Evolutionary conservation across 257 asterid species (phyloP), one percentile per base, ranked within the genome.

Genomic region (Eustoma russellianum): DNA sequence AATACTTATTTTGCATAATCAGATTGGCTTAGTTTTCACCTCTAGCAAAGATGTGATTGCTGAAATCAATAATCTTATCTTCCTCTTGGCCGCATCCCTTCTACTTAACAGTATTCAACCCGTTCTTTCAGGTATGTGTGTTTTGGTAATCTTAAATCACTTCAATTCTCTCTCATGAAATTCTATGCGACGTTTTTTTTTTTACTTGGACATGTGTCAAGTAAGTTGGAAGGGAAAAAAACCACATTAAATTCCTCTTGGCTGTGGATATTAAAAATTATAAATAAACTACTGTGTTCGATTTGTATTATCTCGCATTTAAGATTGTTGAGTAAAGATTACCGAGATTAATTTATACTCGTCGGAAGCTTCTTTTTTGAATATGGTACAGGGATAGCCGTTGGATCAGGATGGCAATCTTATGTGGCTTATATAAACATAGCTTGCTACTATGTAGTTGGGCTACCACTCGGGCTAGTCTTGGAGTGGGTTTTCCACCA

Each of bases 361-460:
- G 33, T 9, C 17, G 9, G 9, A 17, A 30, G 17, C 33, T 17
- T 49, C 9, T 49, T 52, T 2, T 2, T 24, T 24, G 30, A 4
- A 24, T 44, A 19, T n/a, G n/a, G n/a, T n/a, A n/a, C 34, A 80
- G 94, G 94, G 28, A 92, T 85, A 63, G 94, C 95, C 0, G 86
- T 85, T 48, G 95, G 95, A 2, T 85, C 95, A 5, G 95, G 95
- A 14, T 85, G 95, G 95, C 95, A 85, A 24, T 56, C 88, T 0
- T 72, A 69, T n/a, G 93, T 85, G 41, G 95, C 95, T 5, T 85
- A 77, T 54, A 79, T 85, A 33, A 85, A 85, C 59, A 57, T 85
- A 3, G 85, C 79, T 2, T 79, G 83, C 75, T 85, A 85, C 63
- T 85, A 85, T 66, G 44, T 79, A 60, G 51, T 82, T 9, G 95